Evolutionary conservation across 495 filamentous ascomycete species (phyloP), one percentile per base, ranked within the genome.

Genomic region (Penicillium odoratum): DNA sequence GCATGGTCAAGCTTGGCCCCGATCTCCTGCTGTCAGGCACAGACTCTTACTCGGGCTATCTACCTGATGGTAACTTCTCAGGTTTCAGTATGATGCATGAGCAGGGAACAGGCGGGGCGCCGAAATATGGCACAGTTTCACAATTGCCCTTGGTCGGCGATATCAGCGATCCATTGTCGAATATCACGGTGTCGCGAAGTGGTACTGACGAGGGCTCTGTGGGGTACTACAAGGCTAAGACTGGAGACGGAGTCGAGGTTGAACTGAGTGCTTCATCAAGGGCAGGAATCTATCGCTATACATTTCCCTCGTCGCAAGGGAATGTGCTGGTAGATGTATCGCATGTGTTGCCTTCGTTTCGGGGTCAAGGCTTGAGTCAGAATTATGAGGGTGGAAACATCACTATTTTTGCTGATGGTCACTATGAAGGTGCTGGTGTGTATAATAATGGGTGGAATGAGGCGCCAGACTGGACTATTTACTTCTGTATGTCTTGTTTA

Each of bases 11-110:
- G 60, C 71, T 89, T 16, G 88, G 88, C 3, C 83, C 87, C 6
- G 88, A 91, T 63, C 71, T 77, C 9, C 62, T 74, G 25, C 54
- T 47, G n/a, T 52, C 55, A 4, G 79, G 79, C 16, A 78, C 74
- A 45, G 87, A 90, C 61, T 74, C 83, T 31, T 90, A 89, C 62
- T 86, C 86, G 6, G 88, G 87, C 4, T 88, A 85, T 62, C 72
- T 81, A 18, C 64, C 84, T 4, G 65, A 58, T 4, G 87, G 87
- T 7, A 78, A 80, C 13, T 81, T 91, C 60, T 85, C 81, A 7
- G 88, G 85, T 8, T 90, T 91, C 69, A 86, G 83, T 43, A 74
- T 90, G 77, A 85, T 89, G 78, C 88, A 91, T 62, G 88, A 90
- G 67, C 84, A 82, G 50, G 88, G 88, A 4, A 92, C 85, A 8